These are phyloP conservation scores for Colletotrichum sp. DNA, from an alignment of 2,329 filamentous ascomycete species.

Conservation along the genomic window DNA sequence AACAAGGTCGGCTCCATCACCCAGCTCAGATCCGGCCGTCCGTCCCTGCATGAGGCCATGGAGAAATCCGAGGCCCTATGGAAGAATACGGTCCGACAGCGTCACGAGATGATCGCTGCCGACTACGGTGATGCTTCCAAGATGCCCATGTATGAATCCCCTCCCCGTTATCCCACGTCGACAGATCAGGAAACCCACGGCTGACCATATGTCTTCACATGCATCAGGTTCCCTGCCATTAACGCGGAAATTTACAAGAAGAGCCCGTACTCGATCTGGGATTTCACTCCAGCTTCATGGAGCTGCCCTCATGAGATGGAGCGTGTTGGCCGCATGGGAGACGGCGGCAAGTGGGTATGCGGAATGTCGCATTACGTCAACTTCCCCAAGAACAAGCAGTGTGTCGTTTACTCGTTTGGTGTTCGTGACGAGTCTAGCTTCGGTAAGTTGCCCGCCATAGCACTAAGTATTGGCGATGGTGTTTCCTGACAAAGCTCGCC, in stretches of 20 bases:
- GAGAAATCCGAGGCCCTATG: slow-evolving; percentile 25
- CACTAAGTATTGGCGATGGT: not conserved
- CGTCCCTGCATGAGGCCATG: slow-evolving; percentile 23
- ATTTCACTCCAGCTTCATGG: slow-evolving; percentile 43
- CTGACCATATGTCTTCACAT: not conserved
- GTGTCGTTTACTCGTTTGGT: slow-evolving; percentile 44
- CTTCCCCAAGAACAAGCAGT: slow-evolving; percentile 25
- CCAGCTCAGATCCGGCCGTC: not conserved
- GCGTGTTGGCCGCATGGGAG: slow-evolving; percentile 41
- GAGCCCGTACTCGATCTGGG: slow-evolving; percentile 41
- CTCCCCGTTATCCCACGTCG: not conserved
- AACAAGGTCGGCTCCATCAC: slow-evolving; percentile 18
- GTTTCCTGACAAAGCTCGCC: not conserved
- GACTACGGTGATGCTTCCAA: slow-evolving; percentile 26
- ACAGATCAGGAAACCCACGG: not conserved
- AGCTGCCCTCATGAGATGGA: slow-evolving; percentile 45
- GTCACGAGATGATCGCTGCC: slow-evolving; percentile 29
- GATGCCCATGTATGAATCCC: slow-evolving; percentile 25
- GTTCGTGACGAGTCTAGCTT: slow-evolving; percentile 41
- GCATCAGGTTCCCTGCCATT: slow-evolving; percentile 26
- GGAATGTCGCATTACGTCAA: slow-evolving; percentile 41
- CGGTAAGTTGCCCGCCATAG: slow-evolving; percentile 19
- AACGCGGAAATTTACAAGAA: slow-evolving; percentile 19
- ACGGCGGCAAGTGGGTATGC: slow-evolving; percentile 49
- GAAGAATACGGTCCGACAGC: slow-evolving; percentile 32